Evolutionary conservation across 768 basidiomycete species (phyloP).

Genomic region (Hydnomerulius pinastri): DNA sequence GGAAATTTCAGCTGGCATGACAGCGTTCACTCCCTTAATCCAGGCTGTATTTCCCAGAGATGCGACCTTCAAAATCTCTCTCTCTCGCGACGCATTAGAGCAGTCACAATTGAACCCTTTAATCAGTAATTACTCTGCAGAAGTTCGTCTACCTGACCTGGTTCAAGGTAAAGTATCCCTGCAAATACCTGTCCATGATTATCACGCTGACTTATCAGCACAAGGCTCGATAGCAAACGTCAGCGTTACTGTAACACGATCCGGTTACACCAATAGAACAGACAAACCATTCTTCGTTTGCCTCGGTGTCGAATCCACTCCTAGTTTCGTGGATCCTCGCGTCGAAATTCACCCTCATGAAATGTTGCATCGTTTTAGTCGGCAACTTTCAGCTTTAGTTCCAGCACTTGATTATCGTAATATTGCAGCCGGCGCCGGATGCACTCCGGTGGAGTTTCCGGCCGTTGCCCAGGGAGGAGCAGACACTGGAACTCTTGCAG

Average conservation of each 20-base stretch:
- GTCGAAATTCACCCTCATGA: not conserved
- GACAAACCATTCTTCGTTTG: not conserved
- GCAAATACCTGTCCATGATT: no score
- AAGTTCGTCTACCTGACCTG: not conserved
- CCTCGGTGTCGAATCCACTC: no score
- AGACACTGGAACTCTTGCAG: not conserved
- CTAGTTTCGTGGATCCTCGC: not conserved
- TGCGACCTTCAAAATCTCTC: not conserved
- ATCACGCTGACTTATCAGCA: not conserved
- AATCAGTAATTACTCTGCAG: conserved; percentile 7
- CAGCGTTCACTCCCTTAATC: not conserved
- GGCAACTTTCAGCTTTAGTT: not conserved
- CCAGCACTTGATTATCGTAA: no score
- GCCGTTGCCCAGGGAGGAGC: no score
- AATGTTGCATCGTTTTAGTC: no score
- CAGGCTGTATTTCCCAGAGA: not conserved
- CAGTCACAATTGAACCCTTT: not conserved
- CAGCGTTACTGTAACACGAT: not conserved
- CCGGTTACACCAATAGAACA: conserved; percentile 6
- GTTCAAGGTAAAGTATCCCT: not conserved
- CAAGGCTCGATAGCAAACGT: not conserved
- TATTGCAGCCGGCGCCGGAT: no score
- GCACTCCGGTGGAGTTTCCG: not conserved
- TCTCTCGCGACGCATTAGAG: not conserved
- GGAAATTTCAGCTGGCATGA: conserved; percentile 4